Base-by-base conservation (phyloP, 352 stramenopile species). In the Blastocystis sp. region DNA sequence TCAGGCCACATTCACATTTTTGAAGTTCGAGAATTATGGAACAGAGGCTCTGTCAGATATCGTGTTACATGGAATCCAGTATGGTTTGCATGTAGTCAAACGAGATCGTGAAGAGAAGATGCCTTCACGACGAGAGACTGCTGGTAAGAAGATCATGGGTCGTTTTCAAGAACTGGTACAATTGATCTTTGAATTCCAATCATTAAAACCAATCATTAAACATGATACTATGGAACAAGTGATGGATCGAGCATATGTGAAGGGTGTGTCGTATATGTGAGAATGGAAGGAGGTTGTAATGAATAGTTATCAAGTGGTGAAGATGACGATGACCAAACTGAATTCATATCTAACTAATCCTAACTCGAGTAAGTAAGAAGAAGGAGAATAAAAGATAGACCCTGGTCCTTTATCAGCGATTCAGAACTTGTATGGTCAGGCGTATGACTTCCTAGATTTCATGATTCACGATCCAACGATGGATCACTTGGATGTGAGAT, bases 1-100 rank as follows among this genome's bases (percentile, higher is more conserved):
- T 14, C 71, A 83, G 49, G 27, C 46, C 29, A 19, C 71, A 2
- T 83, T 52, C 49, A 83, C 46, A 11, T 83, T 83, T 29, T 56
- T 83, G 49, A 83, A 83, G 54, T 83, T 83, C 35, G 71, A 83
- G 71, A 83, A 63, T 43, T 83, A 83, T 42, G 71, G 71, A 16
- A 83, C 71, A 24, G 71, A 83, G 54, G 49, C 16, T 2, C 46
- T 83, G 4, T 32, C 24, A 11, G 49, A 83, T 32, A 83, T 83
- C 19, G 49, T 83, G 46, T 4, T 32, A 27, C 71, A 83, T 42
- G 71, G 71, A 16, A 66, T 83, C 27, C 71, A 83, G 71, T 83
- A 66, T 19, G 71, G 71, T 49, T 16, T 83, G 46, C 71, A 83
- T 27, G 52, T 83, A 2, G 51, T 83, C 46, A 83, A 66, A 49